Conservation (phyloP, 202 grass and related monocot genomes). For the Bolboschoenoplectus hybrid region DNA sequence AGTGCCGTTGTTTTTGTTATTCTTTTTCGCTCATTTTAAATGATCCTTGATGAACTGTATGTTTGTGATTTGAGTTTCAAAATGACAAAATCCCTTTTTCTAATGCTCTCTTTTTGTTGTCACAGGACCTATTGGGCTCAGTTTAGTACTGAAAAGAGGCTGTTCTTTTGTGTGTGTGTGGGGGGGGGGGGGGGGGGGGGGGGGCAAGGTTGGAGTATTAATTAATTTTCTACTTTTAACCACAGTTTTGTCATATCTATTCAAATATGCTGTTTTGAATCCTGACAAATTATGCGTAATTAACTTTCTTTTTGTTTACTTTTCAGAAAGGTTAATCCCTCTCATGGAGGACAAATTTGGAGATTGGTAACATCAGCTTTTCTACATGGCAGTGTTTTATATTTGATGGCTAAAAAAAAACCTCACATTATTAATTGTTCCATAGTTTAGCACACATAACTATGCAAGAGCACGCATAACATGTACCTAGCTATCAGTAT, state of each 20-base stretch:
- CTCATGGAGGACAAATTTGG: constrained; percentile 76
- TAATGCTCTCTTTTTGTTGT: constrained; percentile 35
- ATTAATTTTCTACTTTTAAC: constrained; percentile 37
- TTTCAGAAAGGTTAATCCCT: constrained; percentile 67
- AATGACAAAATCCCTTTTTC: background rate
- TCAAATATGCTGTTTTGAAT: constrained; percentile 2
- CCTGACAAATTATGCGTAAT: background rate
- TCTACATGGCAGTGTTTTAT: constrained; percentile 64
- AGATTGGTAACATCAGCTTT: constrained; percentile 80
- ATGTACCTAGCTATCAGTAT: background rate
- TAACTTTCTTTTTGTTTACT: constrained; percentile 31
- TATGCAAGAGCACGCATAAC: background rate
- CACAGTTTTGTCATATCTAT: constrained; percentile 22
- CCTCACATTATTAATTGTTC: background rate
- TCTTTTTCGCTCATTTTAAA: background rate
- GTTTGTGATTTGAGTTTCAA: background rate
- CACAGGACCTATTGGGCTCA: constrained; percentile 74
- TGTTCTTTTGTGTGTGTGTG: too few species aligned
- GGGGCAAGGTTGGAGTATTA: constrained; percentile 68
- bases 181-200: too few species aligned
- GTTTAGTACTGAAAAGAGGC: constrained; percentile 61
- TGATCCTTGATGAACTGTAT: background rate
- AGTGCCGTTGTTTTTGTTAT: background rate
- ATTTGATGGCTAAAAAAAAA: constrained; percentile 59
- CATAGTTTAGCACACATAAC: background rate